Evolutionary conservation across 2,329 filamentous ascomycete species (phyloP), one percentile per base, ranked within the genome.

Genomic region (Hypoxylon sp.): DNA sequence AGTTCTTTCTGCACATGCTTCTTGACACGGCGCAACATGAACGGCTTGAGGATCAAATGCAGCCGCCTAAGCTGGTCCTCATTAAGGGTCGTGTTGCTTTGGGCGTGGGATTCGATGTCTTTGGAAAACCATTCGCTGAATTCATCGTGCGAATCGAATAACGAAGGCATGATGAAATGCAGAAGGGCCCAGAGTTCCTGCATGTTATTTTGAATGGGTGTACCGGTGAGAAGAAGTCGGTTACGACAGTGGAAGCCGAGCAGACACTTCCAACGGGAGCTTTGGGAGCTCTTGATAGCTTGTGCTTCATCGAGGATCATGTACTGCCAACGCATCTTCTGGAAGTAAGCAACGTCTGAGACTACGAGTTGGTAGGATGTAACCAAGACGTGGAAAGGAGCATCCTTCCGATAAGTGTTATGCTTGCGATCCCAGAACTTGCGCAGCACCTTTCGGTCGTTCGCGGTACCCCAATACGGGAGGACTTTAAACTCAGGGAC

Each of bases 401-500:
- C 93, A 62, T 97, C 93, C 74, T 92, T 93, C 73, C 89, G 93
- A 80, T 99, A 99, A 2, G 94, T 97, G 72, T 95, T 91, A 78
- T 98, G 94, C 81, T 97, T 97, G 74, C 96, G 90, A 78, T 99
- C 96, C 96, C 96, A 99, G 81, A 98, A 98, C 80, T 98, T 99
- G 61, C 96, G 92, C 61, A 99, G 85, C 50, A 98, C 92, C 79
- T 99, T 99, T 73, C 96, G 90, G 76, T 99, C 96, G 66, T 91
- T 92, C 11, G 93, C 94, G 60, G 90, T 96, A 71, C 96, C 96
- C 96, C 96, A 99, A 82, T 99, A 99, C 2, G 96, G 96, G 33
- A 99, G 83, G 28, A 97, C 93, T 80, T 98, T 98, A 78, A 99
- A 89, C 61, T 93, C 89, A 0, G 96, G 96, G 1, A 99, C 94